A percentile compares a stretch with the other conserved stretches of the same genome.
Evolutionary conservation across 2,329 filamentous ascomycete genomes (phyloP).

Genomic region (Beauveria sp.): DNA sequence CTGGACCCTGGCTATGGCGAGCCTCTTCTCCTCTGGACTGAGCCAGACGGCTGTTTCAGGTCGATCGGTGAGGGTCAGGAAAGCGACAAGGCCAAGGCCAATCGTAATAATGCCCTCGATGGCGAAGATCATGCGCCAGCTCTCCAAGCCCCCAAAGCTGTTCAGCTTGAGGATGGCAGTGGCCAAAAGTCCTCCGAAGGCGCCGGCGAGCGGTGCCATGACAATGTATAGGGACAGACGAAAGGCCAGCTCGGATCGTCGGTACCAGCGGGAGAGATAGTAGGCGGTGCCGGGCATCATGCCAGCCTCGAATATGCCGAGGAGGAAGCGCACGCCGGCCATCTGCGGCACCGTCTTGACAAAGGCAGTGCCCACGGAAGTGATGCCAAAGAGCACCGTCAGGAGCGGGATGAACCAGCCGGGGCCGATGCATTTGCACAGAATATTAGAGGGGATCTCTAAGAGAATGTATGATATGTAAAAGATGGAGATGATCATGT

Average conservation of each 20-base stretch:
- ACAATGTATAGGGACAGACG: slow-evolving; percentile 62
- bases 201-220: slow-evolving; percentile 61
- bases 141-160: slow-evolving; percentile 46
- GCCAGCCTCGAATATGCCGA: slow-evolving; percentile 64
- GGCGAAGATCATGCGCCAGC: slow-evolving; percentile 63
- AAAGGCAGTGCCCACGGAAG: slow-evolving; percentile 59
- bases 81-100: slow-evolving; percentile 49
- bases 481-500: slow-evolving; percentile 58
- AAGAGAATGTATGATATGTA: slow-evolving; percentile 68
- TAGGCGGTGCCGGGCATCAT: slow-evolving; percentile 70
- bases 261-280: slow-evolving; percentile 65
- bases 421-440: slow-evolving; percentile 64
- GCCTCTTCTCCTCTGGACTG: slow-evolving; percentile 53
- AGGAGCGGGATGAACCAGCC: slow-evolving; percentile 62
- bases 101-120: slow-evolving; percentile 57
- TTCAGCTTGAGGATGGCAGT: slow-evolving; percentile 56
- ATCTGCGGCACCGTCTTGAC: slow-evolving; percentile 44
- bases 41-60: slow-evolving; percentile 63
- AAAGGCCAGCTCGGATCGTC: slow-evolving; percentile 60
- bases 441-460: slow-evolving; percentile 60
- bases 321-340: slow-evolving; percentile 57
- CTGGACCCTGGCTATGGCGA: slow-evolving; percentile 60
- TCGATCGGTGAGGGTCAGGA: slow-evolving; percentile 59
- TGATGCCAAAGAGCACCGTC: slow-evolving; percentile 55
- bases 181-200: slow-evolving; percentile 61